These are phyloP conservation scores for Globisporangium barbulae DNA, from an alignment of 352 stramenopile genomes.

Conservation along the genomic window DNA sequence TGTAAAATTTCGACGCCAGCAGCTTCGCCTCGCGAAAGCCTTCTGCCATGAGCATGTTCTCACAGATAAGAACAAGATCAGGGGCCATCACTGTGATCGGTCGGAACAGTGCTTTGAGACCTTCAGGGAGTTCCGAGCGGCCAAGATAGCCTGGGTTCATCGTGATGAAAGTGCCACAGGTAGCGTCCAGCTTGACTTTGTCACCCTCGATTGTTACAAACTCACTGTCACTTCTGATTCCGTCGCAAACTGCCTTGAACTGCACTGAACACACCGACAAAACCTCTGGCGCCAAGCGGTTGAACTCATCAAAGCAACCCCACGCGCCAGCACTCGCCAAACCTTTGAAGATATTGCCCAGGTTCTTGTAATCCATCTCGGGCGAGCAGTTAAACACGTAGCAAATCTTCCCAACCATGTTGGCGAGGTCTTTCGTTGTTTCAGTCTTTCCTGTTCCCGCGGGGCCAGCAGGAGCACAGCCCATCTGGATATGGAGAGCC, in stretches of 20 bases:
- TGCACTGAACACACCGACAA: constrained; percentile 92
- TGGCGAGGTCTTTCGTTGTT: constrained; percentile 93
- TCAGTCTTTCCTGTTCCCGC: constrained; percentile 94
- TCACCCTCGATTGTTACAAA: constrained; percentile 91
- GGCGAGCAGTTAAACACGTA: constrained; percentile 96
- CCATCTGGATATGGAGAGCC: constrained; percentile 94
- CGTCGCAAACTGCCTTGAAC: constrained; percentile 95
- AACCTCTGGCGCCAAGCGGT: constrained; percentile 91
- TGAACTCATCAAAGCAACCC: constrained; percentile 97
- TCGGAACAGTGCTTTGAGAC: constrained; percentile 93
- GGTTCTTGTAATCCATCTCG: constrained; percentile 95
- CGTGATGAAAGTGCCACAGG: constrained; percentile 94
- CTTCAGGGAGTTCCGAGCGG: constrained; percentile 92
- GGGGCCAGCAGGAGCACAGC: constrained; percentile 90
- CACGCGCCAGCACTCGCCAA: constrained; percentile 90
- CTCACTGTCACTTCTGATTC: constrained; percentile 83
- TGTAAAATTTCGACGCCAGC: constrained; percentile 94
- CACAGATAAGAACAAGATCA: constrained; percentile 94
- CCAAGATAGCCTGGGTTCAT: constrained; percentile 97
- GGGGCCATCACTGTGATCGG: constrained; percentile 96
- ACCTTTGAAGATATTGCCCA: constrained; percentile 96
- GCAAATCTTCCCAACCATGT: constrained; percentile 91
- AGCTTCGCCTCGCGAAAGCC: constrained; percentile 92
- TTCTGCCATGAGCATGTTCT: constrained; percentile 97
- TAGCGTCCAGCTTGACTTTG: constrained; percentile 83